These are phyloP conservation scores for Aureobasidium sp. DNA, from an alignment of 2,329 filamentous ascomycete species.

Conservation along the genomic window DNA sequence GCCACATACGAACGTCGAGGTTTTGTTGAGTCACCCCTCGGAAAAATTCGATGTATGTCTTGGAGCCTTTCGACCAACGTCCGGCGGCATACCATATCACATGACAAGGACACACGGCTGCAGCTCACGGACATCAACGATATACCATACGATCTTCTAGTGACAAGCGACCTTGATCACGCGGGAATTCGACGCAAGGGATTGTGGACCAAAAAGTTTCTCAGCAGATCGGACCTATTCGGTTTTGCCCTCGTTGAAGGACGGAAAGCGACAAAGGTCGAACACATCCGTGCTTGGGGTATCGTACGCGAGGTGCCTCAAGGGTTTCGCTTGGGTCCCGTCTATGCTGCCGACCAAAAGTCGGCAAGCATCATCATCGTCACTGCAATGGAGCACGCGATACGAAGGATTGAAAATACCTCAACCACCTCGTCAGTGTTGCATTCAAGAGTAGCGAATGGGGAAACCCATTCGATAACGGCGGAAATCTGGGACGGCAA, in stretches of 20 bases:
- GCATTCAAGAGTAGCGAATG: slow-evolving; percentile 8
- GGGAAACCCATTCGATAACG: slow-evolving; percentile 21
- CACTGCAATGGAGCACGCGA: slow-evolving; percentile 25
- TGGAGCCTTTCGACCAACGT: slow-evolving; percentile 15
- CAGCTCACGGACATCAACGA: slow-evolving; percentile 23
- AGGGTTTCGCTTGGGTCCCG: slow-evolving; percentile 31
- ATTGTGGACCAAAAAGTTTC: slow-evolving; percentile 30
- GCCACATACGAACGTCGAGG: slow-evolving; percentile 31
- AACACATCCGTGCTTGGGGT: slow-evolving; percentile 26
- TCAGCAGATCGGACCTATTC: slow-evolving; percentile 25
- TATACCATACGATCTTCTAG: slow-evolving; percentile 23
- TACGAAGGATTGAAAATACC: slow-evolving; percentile 17
- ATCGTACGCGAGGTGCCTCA: slow-evolving; percentile 28
- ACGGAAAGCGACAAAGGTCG: slow-evolving; percentile 12
- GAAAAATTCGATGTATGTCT: slow-evolving; percentile 22
- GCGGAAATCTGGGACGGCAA: slow-evolving; percentile 33
- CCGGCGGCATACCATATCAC: slow-evolving; percentile 4
- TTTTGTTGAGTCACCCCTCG: slow-evolving; percentile 26
- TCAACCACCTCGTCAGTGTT: slow-evolving; percentile 18
- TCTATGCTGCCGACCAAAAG: slow-evolving; percentile 28
- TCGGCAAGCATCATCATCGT: slow-evolving; percentile 26
- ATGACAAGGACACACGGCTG: background rate
- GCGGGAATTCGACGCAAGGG: slow-evolving; percentile 29
- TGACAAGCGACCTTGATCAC: slow-evolving; percentile 25
- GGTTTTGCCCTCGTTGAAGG: slow-evolving; percentile 25